phyloP scores from a whole-genome alignment of 2,329 filamentous ascomycete species.

The Trichophyton benhamiae region DNA sequence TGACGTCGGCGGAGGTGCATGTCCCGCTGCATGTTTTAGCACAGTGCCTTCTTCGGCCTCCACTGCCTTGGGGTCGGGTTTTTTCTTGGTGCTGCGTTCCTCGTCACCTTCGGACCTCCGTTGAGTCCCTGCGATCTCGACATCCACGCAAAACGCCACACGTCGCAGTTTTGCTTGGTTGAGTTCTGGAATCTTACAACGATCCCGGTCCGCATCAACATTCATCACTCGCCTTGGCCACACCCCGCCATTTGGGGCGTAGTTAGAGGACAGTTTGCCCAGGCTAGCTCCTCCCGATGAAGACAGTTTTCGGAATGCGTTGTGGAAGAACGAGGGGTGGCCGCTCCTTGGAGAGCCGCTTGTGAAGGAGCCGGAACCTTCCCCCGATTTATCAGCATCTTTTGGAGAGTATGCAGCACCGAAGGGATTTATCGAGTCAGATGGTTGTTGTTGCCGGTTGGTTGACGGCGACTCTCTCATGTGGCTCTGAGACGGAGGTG shows the following conservation, averaged over 20 bases:
- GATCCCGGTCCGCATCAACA: constrained; percentile 63
- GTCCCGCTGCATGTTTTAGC: constrained; percentile 45
- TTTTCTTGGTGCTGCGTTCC: constrained; percentile 24
- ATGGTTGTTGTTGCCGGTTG: constrained; percentile 19
- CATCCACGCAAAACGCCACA: constrained; percentile 92
- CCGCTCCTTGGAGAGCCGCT: constrained; percentile 60
- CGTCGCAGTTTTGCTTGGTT: constrained; percentile 68
- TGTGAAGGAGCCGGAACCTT: constrained; percentile 21
- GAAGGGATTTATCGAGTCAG: constrained; percentile 31
- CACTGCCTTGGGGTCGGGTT: constrained; percentile 9
- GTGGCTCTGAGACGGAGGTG: constrained; percentile 28
- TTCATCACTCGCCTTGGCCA: constrained; percentile 60
- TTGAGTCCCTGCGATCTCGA: constrained; percentile 85
- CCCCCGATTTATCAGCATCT: constrained; percentile 32
- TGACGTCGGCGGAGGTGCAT: not conserved
- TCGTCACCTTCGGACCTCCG: constrained; percentile 54
- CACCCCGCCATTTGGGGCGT: constrained; percentile 44
- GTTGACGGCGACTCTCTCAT: constrained; percentile 18
- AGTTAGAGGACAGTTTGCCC: constrained; percentile 41
- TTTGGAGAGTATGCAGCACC: constrained; percentile 31
- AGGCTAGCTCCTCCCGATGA: constrained; percentile 46
- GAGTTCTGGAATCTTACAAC: constrained; percentile 68
- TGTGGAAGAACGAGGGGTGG: constrained; percentile 62
- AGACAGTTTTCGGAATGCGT: constrained; percentile 70
- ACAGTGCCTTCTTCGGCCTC: constrained; percentile 62